These are phyloP conservation scores for Cymbopogon citratus DNA, from an alignment of 176 grass and related monocot genomes.

Conservation along the genomic window DNA sequence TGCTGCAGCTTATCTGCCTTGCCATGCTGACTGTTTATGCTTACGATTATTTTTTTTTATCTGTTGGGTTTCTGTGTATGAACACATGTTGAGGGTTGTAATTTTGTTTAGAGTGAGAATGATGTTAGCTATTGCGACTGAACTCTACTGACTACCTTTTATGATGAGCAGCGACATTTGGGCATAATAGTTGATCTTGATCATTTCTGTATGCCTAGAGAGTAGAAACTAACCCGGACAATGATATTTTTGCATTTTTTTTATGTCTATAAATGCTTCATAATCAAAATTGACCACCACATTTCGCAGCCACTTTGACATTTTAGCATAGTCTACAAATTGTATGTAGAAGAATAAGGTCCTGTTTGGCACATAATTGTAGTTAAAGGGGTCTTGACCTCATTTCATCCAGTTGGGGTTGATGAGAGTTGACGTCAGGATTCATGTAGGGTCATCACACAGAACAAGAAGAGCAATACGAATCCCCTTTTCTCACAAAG, in stretches of 20 bases:
- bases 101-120: constrained; percentile 6
- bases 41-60: neutral
- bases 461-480: neutral
- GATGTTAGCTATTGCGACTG: neutral
- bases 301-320: neutral
- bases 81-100: neutral
- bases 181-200: neutral
- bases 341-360: neutral
- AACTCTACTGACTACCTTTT: neutral
- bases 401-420: neutral
- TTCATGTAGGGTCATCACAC: neutral
- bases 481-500: neutral
- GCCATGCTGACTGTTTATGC: neutral
- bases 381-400: neutral
- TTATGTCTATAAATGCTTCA: neutral
- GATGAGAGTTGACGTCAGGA: neutral
- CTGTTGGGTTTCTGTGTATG: neutral
- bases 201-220: neutral
- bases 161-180: neutral
- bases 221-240: neutral
- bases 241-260: neutral
- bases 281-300: neutral
- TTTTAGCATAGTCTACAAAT: neutral
- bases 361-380: neutral
- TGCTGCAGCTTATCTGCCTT: constrained; percentile 4